Evolutionary conservation across 2,329 filamentous ascomycete species (phyloP).

Genomic region (Lecanicillium sp.): DNA sequence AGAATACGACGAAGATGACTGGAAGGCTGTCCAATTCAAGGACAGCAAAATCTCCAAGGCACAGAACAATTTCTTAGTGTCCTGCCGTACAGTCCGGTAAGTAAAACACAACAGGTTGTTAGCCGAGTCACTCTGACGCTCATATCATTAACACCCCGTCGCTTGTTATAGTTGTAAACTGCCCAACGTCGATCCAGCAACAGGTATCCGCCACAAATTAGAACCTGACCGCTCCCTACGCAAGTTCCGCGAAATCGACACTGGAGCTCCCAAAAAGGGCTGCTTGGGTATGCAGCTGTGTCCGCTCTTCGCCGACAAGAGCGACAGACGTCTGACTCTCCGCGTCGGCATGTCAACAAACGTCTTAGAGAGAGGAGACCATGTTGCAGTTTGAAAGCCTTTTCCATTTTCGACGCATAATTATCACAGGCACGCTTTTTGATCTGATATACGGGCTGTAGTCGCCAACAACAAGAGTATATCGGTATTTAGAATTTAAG

Average conservation of each 20-base stretch:
- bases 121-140: no score
- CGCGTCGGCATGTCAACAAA: conserved; percentile 47
- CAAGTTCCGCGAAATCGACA: conserved; percentile 51
- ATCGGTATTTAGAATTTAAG: not conserved
- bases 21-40: conserved; percentile 54
- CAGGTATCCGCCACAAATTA: conserved; percentile 43
- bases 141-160: no score
- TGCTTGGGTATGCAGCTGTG: conserved; percentile 62
- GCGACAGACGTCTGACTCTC: conserved; percentile 10
- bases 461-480: no score
- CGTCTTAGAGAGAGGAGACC: conserved; percentile 38
- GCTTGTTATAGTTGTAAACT: conserved; percentile 54
- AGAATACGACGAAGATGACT: conserved; percentile 62
- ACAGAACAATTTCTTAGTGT: conserved; percentile 37
- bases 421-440: not conserved
- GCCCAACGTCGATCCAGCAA: conserved; percentile 60
- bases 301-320: conserved; percentile 37
- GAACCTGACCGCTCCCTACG: conserved; percentile 54
- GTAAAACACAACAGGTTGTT: conserved; percentile 13
- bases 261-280: conserved; percentile 46
- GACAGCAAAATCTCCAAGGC: conserved; percentile 29
- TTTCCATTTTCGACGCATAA: not conserved
- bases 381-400: conserved; percentile 25
- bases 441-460: no score
- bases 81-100: conserved; percentile 57